Base-by-base conservation (phyloP, 2,329 filamentous ascomycete species). In the Aspergillus hortae region DNA sequence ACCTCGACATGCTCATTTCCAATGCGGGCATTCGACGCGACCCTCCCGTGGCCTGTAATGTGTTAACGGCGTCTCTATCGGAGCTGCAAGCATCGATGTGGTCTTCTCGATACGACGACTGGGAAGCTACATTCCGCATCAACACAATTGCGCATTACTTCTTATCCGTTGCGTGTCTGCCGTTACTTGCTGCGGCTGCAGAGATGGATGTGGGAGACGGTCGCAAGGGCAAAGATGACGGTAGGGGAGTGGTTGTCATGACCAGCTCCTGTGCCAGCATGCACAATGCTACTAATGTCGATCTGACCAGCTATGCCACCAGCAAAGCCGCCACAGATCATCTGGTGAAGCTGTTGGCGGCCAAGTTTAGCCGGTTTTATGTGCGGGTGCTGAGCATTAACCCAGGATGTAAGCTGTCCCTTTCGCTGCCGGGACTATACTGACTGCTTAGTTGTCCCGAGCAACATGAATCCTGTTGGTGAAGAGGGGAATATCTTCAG, bases 251-350 rank as follows among this genome's bases (percentile, higher is more conserved):
- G 0, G 64, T 79, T 14, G 65, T 80, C 4, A 65, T 81, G 4
- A 80, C 77, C 4, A 80, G 78, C 58, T 77, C 74, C 2, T 80
- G 78, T 57, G 77, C 78, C 2, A 79, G 76, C 59, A 75, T 80
- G 71, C 77, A 80, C 53, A 80, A 79, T 60, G 74, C 61, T 1
- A 80, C 78, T 1, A 80, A 80, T 56, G 69, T 80, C 3, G 78
- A 80, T 54, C 63, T 80, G 59, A 80, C 76, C 4, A 78, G 74
- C 56, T 80, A 81, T 54, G 77, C 77, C 0, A 61, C 74, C 0
- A 80, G 75, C 55, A 80, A 81, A 56, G 78, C 78, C 1, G 78
- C 76, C 0, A 79, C 77, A 1, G 78, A 80, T 61, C 78, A 81
- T 66, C 58, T 80, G 12, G 77, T 80, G 2, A 68, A 60, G 46